These are phyloP conservation scores for Wickerhamomyces strasburgensis DNA, from an alignment of 805 yeast genomes.

Conservation along the genomic window DNA sequence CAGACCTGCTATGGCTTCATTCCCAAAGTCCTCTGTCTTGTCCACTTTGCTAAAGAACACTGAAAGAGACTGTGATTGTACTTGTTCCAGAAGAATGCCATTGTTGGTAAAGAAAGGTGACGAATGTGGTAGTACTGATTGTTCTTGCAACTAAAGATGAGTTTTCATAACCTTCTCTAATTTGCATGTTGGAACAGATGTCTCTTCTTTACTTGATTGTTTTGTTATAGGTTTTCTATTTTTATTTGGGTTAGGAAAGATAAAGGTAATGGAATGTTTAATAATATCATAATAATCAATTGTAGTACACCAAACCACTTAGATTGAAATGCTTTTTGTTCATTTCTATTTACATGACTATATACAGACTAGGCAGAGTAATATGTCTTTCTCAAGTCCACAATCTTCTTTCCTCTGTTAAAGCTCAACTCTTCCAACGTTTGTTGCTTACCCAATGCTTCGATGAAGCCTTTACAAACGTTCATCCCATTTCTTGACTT, in stretches of 20 bases:
- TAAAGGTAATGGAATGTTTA: neutral
- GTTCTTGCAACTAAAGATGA: slow-evolving; percentile 19
- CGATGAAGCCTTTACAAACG: slow-evolving; percentile 83
- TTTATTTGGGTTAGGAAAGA: neutral
- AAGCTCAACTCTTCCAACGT: slow-evolving; percentile 84
- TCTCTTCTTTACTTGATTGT: neutral
- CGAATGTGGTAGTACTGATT: slow-evolving; percentile 25
- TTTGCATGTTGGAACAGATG: neutral
- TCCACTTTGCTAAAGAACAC: slow-evolving; percentile 9
- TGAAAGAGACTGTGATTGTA: slow-evolving; percentile 26
- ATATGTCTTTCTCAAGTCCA: slow-evolving; percentile 87
- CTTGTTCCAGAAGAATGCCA: slow-evolving; percentile 18
- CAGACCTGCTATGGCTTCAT: slow-evolving; percentile 9
- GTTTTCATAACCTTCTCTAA: neutral
- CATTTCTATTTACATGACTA: neutral
- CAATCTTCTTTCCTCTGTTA: slow-evolving; percentile 90
- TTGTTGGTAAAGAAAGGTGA: slow-evolving; percentile 18
- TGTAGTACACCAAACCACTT: neutral
- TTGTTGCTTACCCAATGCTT: slow-evolving; percentile 76
- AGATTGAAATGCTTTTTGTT: neutral
- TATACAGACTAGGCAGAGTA: slow-evolving; percentile 44
- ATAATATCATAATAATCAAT: no score
- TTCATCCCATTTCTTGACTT: slow-evolving; percentile 93
- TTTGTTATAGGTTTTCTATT: neutral
- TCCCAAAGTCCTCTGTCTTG: slow-evolving; percentile 10